Percentiles rank a stretch among this genome's conserved stretches.
These are phyloP conservation scores for Ceraceosorus guamensis DNA, from an alignment of 1,284 basidiomycete genomes.

Conservation along the genomic window DNA sequence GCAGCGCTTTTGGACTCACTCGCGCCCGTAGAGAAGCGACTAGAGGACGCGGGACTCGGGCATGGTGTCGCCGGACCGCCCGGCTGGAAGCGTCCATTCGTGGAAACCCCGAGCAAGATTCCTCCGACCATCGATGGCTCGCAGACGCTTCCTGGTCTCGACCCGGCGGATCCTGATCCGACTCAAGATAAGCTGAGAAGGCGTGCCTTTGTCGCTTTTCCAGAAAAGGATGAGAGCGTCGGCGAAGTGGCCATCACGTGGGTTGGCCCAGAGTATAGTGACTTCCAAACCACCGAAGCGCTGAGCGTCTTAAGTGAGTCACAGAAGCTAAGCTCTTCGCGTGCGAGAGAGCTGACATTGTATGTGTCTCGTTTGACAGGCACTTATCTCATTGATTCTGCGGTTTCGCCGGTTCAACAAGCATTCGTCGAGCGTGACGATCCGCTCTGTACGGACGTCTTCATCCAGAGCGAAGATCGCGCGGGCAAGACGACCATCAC, in stretches of 20 bases:
- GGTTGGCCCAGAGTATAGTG: slow-evolving; percentile 67
- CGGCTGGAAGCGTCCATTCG: slow-evolving; percentile 83
- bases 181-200: slow-evolving; percentile 22
- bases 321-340: too few relatives aligned
- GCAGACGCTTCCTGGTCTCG: slow-evolving; percentile 24
- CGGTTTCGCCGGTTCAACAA: slow-evolving; percentile 83
- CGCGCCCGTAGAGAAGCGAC: slow-evolving; percentile 47
- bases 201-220: slow-evolving; percentile 75
- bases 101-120: slow-evolving; percentile 72
- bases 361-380: too few relatives aligned
- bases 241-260: slow-evolving; percentile 78
- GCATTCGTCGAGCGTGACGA: slow-evolving; percentile 87
- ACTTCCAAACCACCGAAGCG: slow-evolving; percentile 72
- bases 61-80: slow-evolving; percentile 65
- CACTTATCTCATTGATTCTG: slow-evolving; percentile 73
- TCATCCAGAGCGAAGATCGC: slow-evolving; percentile 68
- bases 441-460: slow-evolving; percentile 76
- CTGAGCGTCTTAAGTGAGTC: slow-evolving; percentile 72
- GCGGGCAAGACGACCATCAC: slow-evolving; percentile 64
- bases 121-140: slow-evolving; percentile 53
- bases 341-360: too few relatives aligned
- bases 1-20: slow-evolving; percentile 58
- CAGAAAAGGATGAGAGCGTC: slow-evolving; percentile 91
- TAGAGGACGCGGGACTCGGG: slow-evolving; percentile 24
- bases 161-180: slow-evolving; percentile 30